Percentiles rank a stretch among this genome's conserved stretches.
Conservation (phyloP, 164 flowering plant genomes). For the Litsea cubeba region DNA sequence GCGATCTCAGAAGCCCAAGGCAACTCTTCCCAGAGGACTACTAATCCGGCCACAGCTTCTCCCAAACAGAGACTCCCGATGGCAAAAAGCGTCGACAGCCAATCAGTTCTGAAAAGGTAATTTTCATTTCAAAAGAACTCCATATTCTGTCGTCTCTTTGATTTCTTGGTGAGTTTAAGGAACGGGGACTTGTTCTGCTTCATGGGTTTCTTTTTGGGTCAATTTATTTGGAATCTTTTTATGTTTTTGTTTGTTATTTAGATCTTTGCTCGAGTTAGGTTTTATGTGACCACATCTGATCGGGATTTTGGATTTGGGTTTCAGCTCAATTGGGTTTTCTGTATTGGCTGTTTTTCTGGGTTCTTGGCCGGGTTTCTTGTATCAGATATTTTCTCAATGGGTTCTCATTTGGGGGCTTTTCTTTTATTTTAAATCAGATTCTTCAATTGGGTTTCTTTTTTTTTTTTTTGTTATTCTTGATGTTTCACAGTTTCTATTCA, state of each 20-base stretch:
- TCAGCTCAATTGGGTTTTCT: neutral
- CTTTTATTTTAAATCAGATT: no score
- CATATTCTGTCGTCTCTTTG: neutral
- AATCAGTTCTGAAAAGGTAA: slow-evolving; percentile 60
- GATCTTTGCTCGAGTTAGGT: neutral
- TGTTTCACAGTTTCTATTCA: neutral
- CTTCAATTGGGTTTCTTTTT: neutral
- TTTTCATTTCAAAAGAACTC: neutral
- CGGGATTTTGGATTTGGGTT: no score
- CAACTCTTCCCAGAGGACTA: slow-evolving; percentile 25
- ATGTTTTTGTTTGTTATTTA: neutral
- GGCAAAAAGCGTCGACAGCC: slow-evolving; percentile 51
- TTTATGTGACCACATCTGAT: no score
- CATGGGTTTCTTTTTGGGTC: neutral
- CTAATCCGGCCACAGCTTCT: slow-evolving; percentile 25
- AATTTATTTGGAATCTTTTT: neutral
- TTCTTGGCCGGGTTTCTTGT: neutral
- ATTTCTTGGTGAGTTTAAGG: neutral
- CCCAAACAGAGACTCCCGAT: slow-evolving; percentile 31
- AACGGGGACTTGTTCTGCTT: neutral
- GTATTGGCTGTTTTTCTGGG: neutral
- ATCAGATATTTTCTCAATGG: neutral
- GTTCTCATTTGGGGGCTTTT: neutral
- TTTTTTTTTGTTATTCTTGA: neutral
- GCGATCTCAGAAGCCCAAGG: slow-evolving; percentile 6